These are phyloP conservation scores for Hypholoma sublateritium DNA, from an alignment of 768 basidiomycete genomes.

Conservation along the genomic window DNA sequence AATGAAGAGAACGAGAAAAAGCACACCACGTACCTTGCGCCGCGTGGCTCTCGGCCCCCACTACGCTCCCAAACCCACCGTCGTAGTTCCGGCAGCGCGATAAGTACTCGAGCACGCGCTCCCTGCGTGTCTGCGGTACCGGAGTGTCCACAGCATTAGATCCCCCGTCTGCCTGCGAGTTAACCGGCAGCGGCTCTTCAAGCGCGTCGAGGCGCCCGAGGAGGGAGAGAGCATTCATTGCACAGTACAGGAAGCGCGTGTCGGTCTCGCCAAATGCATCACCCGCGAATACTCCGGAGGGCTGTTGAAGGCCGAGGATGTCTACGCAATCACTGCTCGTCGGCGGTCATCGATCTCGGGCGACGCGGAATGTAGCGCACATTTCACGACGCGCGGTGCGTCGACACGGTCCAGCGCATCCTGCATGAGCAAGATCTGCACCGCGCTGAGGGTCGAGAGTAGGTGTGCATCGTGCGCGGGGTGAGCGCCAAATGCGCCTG, in stretches of 20 bases:
- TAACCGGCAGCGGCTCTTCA: slow-evolving; percentile 36
- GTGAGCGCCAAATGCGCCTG: slow-evolving; percentile 91
- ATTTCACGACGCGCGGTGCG: slow-evolving; percentile 67
- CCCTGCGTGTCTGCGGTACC: slow-evolving; percentile 45
- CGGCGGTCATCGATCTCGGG: not conserved
- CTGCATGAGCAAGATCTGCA: slow-evolving; percentile 89
- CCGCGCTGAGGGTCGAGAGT: slow-evolving; percentile 82
- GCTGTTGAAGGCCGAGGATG: slow-evolving; percentile 81
- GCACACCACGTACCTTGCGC: slow-evolving; percentile 63
- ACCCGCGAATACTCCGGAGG: slow-evolving; percentile 87
- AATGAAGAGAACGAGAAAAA: not conserved
- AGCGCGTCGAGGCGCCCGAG: slow-evolving; percentile 73
- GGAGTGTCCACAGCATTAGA: not conserved
- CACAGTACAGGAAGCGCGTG: slow-evolving; percentile 88
- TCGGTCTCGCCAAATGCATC: slow-evolving; percentile 92
- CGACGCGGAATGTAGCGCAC: slow-evolving; percentile 40
- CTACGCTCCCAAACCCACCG: slow-evolving; percentile 84
- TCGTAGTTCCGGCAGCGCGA: slow-evolving; percentile 87
- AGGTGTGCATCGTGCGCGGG: slow-evolving; percentile 93
- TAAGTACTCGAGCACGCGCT: slow-evolving; percentile 57
- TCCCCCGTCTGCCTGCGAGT: not conserved
- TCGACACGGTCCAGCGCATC: slow-evolving; percentile 76
- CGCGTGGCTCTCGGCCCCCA: slow-evolving; percentile 92
- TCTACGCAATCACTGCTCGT: slow-evolving; percentile 41
- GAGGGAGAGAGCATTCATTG: slow-evolving; percentile 79